These are phyloP conservation scores for Mycena olivaceomarginata DNA, from an alignment of 768 basidiomycete species.

Conservation along the genomic window DNA sequence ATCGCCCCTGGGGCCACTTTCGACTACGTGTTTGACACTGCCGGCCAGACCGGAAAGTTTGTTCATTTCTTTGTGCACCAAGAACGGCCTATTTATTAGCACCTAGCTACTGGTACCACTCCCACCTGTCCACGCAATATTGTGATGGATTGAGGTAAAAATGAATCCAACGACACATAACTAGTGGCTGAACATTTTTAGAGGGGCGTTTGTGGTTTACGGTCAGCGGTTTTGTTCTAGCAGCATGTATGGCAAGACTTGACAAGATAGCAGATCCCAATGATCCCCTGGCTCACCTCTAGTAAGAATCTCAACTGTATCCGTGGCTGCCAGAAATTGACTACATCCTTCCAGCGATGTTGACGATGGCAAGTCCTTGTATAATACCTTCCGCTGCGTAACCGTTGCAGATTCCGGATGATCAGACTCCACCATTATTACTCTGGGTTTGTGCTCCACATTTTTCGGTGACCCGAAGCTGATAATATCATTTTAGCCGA, in stretches of 20 bases:
- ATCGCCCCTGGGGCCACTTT: slow-evolving; percentile 2
- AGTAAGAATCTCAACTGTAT: not conserved
- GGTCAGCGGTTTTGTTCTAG: not conserved
- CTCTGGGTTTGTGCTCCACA: not conserved
- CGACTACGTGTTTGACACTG: slow-evolving; percentile 30
- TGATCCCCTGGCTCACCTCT: not conserved
- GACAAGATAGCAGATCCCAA: not conserved
- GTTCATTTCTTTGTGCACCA: not conserved
- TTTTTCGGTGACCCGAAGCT: too few relatives aligned
- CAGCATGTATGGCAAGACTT: not conserved
- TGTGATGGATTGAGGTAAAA: slow-evolving; percentile 31
- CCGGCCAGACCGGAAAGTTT: slow-evolving; percentile 11
- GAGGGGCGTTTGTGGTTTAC: slow-evolving; percentile 23
- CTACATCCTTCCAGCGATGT: slow-evolving; percentile 13
- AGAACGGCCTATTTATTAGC: not conserved
- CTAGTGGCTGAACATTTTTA: too few relatives aligned
- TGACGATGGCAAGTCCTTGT: slow-evolving; percentile 12
- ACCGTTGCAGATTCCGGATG: not conserved
- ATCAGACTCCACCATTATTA: not conserved
- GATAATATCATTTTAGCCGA: not conserved
- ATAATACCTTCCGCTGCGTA: not conserved
- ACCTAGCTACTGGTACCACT: slow-evolving; percentile 33
- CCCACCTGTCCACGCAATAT: slow-evolving; percentile 31
- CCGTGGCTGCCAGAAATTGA: too few relatives aligned
- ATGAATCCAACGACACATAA: too few relatives aligned